phyloP scores from a whole-genome alignment of 179 eudicot genomes.

The Silene coronaria region DNA sequence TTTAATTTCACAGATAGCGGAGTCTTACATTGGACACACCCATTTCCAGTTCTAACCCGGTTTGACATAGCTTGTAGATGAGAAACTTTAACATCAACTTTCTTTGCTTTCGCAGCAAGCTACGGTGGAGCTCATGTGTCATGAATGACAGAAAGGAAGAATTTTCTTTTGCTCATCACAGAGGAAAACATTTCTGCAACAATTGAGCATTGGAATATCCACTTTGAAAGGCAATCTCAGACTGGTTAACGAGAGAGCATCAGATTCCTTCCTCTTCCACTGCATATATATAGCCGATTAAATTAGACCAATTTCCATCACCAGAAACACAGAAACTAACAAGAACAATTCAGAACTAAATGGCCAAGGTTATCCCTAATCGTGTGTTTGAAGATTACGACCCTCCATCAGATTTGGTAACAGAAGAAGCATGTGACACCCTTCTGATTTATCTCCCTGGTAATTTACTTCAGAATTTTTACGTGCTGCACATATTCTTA shows the following conservation, averaged over 20 bases:
- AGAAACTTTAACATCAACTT: conserved; percentile 4
- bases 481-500: neutral
- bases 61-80: neutral
- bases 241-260: neutral
- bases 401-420: conserved; percentile 16
- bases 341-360: neutral
- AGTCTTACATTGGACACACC: too few species aligned
- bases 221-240: conserved; percentile 7
- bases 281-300: conserved; percentile 8
- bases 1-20: too few species aligned
- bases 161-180: conserved; percentile 9
- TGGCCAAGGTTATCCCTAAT: conserved; percentile 10
- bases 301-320: neutral
- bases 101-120: conserved; percentile 6
- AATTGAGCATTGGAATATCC: conserved; percentile 16
- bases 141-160: conserved; percentile 16
- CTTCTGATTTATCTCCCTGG: conserved; percentile 19
- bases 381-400: conserved; percentile 15
- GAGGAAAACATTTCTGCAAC: conserved; percentile 14
- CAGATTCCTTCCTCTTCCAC: conserved; percentile 3
- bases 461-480: neutral
- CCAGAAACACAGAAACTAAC: neutral
- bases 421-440: conserved; percentile 17
- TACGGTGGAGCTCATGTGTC: conserved; percentile 7
- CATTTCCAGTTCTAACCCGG: too few species aligned